Conservation (phyloP, 2,329 filamentous ascomycete species). For the Aspergillus hiratsukae region DNA sequence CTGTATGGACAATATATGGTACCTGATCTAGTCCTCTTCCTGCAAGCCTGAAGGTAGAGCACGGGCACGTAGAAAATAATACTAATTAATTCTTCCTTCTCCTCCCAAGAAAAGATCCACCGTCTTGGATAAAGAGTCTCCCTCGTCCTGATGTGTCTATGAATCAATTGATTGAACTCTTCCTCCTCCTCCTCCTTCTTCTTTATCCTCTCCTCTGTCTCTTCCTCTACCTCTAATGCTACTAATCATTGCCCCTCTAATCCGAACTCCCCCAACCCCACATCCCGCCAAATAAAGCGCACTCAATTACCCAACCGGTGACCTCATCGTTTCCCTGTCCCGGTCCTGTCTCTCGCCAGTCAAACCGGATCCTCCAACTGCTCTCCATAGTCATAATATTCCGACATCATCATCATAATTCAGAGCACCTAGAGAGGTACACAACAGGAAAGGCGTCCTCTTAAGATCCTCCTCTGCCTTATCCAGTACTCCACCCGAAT, state of each 20-base stretch:
- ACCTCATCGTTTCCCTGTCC: slow-evolving; percentile 7
- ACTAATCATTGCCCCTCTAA: neutral
- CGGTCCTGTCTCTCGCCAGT: neutral
- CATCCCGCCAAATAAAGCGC: slow-evolving; percentile 3
- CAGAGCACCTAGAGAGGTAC: neutral
- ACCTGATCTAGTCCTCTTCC: neutral
- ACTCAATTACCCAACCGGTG: slow-evolving; percentile 6
- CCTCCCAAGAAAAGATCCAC: slow-evolving; percentile 11
- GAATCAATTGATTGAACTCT: slow-evolving; percentile 14
- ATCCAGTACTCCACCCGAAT: neutral
- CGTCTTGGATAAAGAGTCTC: slow-evolving; percentile 22
- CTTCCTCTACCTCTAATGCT: slow-evolving; percentile 1
- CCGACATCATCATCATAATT: neutral
- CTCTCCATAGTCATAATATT: neutral
- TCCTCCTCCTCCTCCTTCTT: slow-evolving; percentile 13
- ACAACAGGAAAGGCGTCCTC: neutral
- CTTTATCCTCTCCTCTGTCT: slow-evolving; percentile 15
- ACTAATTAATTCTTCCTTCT: too few relatives aligned
- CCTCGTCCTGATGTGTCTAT: slow-evolving; percentile 6
- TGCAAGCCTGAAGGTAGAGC: neutral
- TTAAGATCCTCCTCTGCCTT: neutral
- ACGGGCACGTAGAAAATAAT: neutral
- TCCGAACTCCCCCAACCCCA: neutral
- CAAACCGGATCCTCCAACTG: neutral
- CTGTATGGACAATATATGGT: neutral